Conservation (phyloP, 2,329 filamentous ascomycete genomes). For the Pseudovirgaria hyperparasitica region DNA sequence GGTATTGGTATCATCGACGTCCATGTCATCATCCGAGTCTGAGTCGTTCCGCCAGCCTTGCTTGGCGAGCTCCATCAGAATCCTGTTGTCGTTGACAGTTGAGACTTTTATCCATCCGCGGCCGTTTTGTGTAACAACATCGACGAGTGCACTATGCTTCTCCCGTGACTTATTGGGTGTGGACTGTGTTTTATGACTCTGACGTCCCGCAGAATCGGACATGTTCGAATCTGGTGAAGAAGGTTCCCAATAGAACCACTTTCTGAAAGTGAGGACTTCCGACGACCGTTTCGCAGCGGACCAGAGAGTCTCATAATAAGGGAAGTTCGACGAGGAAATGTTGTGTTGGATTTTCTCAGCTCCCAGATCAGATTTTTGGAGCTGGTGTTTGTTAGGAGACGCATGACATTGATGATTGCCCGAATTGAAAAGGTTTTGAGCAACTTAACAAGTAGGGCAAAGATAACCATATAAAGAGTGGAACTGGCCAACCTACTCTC, state of each 20-base stretch:
- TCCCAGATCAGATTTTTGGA: conserved; percentile 14
- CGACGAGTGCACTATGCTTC: conserved; percentile 44
- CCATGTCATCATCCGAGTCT: conserved; percentile 32
- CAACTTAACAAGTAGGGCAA: background rate
- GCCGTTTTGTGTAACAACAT: conserved; percentile 51
- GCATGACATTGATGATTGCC: too few relatives aligned
- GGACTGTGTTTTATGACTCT: conserved; percentile 9
- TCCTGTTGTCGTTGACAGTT: conserved; percentile 48
- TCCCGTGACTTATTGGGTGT: conserved; percentile 26
- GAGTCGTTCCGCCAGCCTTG: conserved; percentile 47
- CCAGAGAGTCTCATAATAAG: conserved; percentile 54
- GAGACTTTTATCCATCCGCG: conserved; percentile 57
- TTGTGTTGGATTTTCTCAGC: conserved; percentile 34
- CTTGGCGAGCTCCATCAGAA: conserved; percentile 57
- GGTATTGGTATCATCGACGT: conserved; percentile 20
- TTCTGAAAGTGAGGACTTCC: conserved; percentile 42
- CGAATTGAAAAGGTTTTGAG: background rate
- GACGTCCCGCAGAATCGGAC: conserved; percentile 12
- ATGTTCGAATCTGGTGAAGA: conserved; percentile 6
- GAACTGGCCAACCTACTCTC: conserved; percentile 1
- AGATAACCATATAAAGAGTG: background rate
- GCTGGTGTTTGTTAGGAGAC: too few relatives aligned
- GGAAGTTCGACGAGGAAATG: conserved; percentile 51
- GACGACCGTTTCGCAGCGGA: conserved; percentile 43
- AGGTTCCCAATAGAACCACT: conserved; percentile 19